phyloP scores from a whole-genome alignment of 228 moss, liverwort and hornwort species.

The Sphagnum magellanicum region DNA sequence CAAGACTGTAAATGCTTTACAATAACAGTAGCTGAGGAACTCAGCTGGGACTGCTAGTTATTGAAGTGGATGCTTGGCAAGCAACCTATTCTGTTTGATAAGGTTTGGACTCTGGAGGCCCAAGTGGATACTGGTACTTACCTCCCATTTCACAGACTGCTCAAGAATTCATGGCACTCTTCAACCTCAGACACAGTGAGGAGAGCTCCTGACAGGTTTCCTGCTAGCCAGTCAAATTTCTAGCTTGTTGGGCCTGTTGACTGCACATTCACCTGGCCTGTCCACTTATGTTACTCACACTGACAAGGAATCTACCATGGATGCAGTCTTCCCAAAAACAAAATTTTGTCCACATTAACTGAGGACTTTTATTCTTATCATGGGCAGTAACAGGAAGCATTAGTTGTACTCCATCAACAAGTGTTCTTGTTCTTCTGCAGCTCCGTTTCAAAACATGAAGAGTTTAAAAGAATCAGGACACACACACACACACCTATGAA shows the following conservation, averaged over 20 bases:
- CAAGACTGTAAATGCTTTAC: no score
- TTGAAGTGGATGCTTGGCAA: no score
- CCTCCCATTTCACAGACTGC: neutral
- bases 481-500: conserved; percentile 25
- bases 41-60: no score
- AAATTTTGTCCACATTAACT: neutral
- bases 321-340: neutral
- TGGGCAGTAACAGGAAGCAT: neutral
- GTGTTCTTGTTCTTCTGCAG: conserved; percentile 18
- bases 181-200: neutral
- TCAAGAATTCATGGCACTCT: conserved; percentile 1
- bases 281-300: neutral
- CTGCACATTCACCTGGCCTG: neutral
- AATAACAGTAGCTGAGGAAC: no score
- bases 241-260: neutral
- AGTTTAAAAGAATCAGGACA: neutral
- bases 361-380: neutral
- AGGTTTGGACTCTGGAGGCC: no score
- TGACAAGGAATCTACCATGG: neutral
- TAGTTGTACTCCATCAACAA: neutral
- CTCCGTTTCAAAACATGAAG: conserved; percentile 17
- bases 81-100: no score
- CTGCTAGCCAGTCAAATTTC: neutral
- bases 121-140: no score
- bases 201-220: conserved; percentile 1